A percentile compares a stretch with the other conserved stretches of the same genome.
Evolutionary conservation across 1,284 basidiomycete genomes (phyloP).

Genomic region (Trichosporon sp.): DNA sequence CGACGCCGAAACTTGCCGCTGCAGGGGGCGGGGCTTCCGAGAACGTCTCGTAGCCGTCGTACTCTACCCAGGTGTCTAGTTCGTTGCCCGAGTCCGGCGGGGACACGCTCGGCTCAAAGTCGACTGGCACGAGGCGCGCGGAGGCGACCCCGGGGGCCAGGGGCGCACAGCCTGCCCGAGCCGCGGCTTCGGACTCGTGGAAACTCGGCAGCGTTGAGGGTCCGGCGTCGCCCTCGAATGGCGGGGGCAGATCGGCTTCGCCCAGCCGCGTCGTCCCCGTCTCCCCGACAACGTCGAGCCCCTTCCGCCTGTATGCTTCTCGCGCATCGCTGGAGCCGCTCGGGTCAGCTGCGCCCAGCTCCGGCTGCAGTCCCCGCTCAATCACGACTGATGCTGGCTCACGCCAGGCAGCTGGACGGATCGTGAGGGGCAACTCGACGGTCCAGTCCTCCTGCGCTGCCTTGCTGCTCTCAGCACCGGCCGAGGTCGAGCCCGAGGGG

Average conservation of each 20-base stretch:
- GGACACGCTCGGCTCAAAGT: conserved; percentile 20
- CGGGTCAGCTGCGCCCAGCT: conserved; percentile 9
- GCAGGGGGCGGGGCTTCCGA: conserved; percentile 44
- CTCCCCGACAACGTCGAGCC: conserved; percentile 41
- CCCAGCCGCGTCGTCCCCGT: conserved; percentile 29
- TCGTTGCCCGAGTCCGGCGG: conserved; percentile 22
- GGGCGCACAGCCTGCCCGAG: conserved; percentile 31
- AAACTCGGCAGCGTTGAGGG: conserved; percentile 33
- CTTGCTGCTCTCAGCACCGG: conserved; percentile 10
- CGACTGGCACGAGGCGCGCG: conserved; percentile 26
- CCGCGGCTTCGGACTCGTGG: conserved; percentile 37
- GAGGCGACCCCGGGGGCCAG: conserved; percentile 16
- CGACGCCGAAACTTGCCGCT: conserved; percentile 37
- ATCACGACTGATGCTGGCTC: conserved; percentile 34
- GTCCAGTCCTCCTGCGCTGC: conserved; percentile 23
- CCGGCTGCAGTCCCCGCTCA: conserved; percentile 25
- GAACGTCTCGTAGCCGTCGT: conserved; percentile 49
- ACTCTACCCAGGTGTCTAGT: conserved; percentile 43
- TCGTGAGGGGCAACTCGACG: conserved; percentile 27
- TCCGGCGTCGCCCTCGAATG: conserved; percentile 29
- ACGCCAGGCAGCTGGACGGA: conserved; percentile 34
- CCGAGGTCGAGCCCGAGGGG: no score
- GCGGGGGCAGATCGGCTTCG: conserved; percentile 26
- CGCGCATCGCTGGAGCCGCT: conserved; percentile 24
- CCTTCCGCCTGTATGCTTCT: conserved; percentile 46